These are phyloP conservation scores for Psidium friedrichsthalianum DNA, from an alignment of 345 rosid genomes.

Conservation along the genomic window DNA sequence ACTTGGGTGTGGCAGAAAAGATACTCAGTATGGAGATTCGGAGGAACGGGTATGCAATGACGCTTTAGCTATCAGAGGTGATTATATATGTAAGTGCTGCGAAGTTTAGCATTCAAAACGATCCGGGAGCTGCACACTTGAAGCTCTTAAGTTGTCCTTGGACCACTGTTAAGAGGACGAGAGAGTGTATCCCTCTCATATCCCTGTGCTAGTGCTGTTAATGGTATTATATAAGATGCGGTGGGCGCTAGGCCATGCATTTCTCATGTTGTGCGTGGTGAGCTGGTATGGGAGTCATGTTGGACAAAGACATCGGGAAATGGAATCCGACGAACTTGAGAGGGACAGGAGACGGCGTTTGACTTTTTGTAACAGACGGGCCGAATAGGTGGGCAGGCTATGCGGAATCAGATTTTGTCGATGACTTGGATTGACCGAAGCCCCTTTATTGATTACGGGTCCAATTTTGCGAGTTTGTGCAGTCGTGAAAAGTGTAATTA, in stretches of 20 bases:
- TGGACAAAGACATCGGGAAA: not conserved
- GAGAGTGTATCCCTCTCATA: not conserved
- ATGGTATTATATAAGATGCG: not conserved
- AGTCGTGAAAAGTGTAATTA: not conserved
- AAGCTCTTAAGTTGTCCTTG: not conserved
- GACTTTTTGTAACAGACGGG: not conserved
- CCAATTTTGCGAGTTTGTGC: not conserved
- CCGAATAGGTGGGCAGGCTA: not conserved
- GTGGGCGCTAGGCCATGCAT: not conserved
- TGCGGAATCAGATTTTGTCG: not conserved
- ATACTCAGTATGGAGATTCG: not conserved
- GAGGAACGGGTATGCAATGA: not conserved
- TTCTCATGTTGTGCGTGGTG: not conserved
- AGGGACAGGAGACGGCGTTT: not conserved
- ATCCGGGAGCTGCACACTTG: not conserved
- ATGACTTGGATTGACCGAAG: not conserved
- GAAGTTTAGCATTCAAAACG: not conserved
- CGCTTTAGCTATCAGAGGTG: accelerated
- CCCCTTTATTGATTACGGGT: not conserved
- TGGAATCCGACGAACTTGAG: not conserved
- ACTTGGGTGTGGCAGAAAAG: not conserved
- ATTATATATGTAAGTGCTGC: not conserved
- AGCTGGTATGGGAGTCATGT: not conserved
- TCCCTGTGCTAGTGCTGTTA: not conserved
- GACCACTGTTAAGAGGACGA: accelerated